Conservation (phyloP, 768 basidiomycete genomes). For the Brasilioporus rufonigricans region DNA sequence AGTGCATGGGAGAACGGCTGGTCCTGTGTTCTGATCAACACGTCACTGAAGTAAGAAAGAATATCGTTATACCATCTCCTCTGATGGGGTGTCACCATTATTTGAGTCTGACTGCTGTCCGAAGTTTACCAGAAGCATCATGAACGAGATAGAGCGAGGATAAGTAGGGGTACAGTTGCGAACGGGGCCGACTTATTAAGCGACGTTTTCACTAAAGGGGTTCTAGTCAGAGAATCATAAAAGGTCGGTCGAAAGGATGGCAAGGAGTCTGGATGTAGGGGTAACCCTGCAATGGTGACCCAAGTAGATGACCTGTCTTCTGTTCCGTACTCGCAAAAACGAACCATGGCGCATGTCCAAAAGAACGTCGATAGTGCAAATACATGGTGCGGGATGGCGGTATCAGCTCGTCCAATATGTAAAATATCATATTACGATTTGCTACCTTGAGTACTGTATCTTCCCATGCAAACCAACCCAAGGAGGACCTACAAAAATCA, state of each 20-base stretch:
- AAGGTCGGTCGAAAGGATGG: background rate
- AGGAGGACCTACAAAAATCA: conserved; percentile 11
- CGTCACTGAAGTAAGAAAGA: background rate
- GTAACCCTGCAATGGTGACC: background rate
- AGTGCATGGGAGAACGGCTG: conserved; percentile 30
- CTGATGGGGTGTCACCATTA: background rate
- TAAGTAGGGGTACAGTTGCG: background rate
- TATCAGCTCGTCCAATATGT: conserved; percentile 30
- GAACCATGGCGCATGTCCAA: conserved; percentile 10
- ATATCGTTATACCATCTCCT: conserved; percentile 9
- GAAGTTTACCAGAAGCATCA: conserved; percentile 1
- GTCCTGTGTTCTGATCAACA: conserved; percentile 17
- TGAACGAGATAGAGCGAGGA: background rate
- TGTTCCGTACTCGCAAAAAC: background rate
- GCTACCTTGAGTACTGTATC: conserved; percentile 28
- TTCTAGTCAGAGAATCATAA: background rate
- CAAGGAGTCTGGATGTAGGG: background rate
- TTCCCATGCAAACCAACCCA: conserved; percentile 9
- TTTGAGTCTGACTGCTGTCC: conserved; percentile 1
- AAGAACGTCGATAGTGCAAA: conserved; percentile 26
- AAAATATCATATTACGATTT: conserved; percentile 32
- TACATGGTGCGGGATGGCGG: conserved; percentile 19
- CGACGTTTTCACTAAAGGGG: conserved; percentile 1
- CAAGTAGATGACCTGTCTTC: background rate
- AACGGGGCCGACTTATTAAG: conserved; percentile 19